These are phyloP conservation scores for Fomes fomentarius DNA, from an alignment of 1,284 basidiomycete genomes.

Conservation along the genomic window DNA sequence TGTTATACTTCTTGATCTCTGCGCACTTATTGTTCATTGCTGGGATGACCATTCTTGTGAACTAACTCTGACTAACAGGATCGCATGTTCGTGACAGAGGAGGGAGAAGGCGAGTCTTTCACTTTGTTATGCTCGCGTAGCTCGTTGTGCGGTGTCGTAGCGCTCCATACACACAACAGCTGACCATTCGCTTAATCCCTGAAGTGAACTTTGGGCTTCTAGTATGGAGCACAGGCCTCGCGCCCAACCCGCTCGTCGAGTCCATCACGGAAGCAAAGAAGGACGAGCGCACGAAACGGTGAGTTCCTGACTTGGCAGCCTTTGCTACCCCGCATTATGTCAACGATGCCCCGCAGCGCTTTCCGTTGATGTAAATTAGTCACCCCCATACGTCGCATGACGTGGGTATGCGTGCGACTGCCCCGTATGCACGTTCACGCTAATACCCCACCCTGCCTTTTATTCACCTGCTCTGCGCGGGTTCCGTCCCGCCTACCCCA, in stretches of 20 bases:
- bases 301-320: conserved; percentile 17
- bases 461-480: too few relatives aligned
- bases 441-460: too few relatives aligned
- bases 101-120: conserved; percentile 59
- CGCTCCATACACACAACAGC: neutral
- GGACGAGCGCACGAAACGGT: conserved; percentile 65
- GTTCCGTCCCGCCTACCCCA: too few relatives aligned
- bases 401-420: neutral
- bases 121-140: too few relatives aligned
- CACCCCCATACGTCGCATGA: conserved; percentile 1
- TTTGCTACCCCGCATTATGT: neutral
- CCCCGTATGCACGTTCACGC: too few relatives aligned
- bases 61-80: too few relatives aligned
- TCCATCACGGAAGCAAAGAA: conserved; percentile 64
- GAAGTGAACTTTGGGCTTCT: conserved; percentile 79
- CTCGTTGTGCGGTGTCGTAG: neutral
- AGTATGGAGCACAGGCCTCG: conserved; percentile 87
- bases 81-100: conserved; percentile 62
- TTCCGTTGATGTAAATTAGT: too few relatives aligned
- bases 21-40: too few relatives aligned
- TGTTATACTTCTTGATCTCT: too few relatives aligned
- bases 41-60: too few relatives aligned
- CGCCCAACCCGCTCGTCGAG: conserved; percentile 77
- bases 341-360: neutral
- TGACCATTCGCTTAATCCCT: conserved; percentile 3